Evolutionary conservation across 2,329 filamentous ascomycete species (phyloP).

Genomic region (Teratosphaeria gauchensis): DNA sequence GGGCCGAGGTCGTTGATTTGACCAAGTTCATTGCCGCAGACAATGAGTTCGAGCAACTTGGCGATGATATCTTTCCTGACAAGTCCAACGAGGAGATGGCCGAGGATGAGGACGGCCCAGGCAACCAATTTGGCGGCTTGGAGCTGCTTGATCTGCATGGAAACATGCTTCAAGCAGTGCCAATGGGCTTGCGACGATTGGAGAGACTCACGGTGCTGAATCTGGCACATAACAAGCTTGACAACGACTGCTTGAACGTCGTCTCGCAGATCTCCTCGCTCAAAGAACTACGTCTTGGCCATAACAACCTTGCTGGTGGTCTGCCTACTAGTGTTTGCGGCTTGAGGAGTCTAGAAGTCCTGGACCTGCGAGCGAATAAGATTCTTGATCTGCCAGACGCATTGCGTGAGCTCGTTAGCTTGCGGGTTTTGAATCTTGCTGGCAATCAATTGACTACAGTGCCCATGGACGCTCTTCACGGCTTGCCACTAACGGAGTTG

Average conservation of each 20-base stretch:
- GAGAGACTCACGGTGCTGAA: slow-evolving; percentile 71
- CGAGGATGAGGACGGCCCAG: slow-evolving; percentile 56
- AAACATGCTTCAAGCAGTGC: slow-evolving; percentile 64
- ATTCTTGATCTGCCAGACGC: slow-evolving; percentile 60
- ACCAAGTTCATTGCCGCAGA: slow-evolving; percentile 77
- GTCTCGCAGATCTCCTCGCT: slow-evolving; percentile 64
- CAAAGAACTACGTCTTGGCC: slow-evolving; percentile 70
- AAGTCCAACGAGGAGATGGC: slow-evolving; percentile 42
- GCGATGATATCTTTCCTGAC: slow-evolving; percentile 72
- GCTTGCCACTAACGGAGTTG: slow-evolving; percentile 63
- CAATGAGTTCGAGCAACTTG: slow-evolving; percentile 70
- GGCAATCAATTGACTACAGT: slow-evolving; percentile 67
- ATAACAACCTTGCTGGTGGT: slow-evolving; percentile 63
- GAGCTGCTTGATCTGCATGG: slow-evolving; percentile 79
- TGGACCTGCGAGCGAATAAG: slow-evolving; percentile 75
- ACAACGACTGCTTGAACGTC: slow-evolving; percentile 60
- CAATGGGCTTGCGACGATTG: slow-evolving; percentile 64
- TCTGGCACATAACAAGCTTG: slow-evolving; percentile 65
- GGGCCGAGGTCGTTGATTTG: slow-evolving; percentile 88
- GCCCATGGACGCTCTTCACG: slow-evolving; percentile 58
- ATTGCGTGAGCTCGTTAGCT: slow-evolving; percentile 55
- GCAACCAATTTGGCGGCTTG: slow-evolving; percentile 70
- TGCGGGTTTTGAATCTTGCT: slow-evolving; percentile 69
- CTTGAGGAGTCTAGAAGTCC: slow-evolving; percentile 61
- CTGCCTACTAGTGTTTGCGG: slow-evolving; percentile 53